Conservation (phyloP, 2,329 filamentous ascomycete species). For the Talaromyces pinophilus region DNA sequence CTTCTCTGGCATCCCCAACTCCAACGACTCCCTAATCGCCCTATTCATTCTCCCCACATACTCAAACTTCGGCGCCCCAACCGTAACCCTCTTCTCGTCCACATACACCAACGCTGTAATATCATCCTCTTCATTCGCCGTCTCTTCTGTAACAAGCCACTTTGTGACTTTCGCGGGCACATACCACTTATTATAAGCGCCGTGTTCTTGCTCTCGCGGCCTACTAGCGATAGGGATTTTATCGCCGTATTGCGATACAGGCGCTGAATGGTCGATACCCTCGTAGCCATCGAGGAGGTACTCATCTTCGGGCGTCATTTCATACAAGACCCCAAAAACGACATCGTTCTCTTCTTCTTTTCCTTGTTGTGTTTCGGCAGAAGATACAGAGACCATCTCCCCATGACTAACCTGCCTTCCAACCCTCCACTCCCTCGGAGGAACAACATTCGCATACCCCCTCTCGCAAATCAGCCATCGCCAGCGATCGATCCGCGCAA, state of each 20-base stretch:
- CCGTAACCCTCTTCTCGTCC: slow-evolving; percentile 40
- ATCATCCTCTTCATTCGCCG: background rate
- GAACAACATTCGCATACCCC: slow-evolving; percentile 47
- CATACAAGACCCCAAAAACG: slow-evolving; percentile 46
- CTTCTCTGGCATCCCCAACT: slow-evolving; percentile 36
- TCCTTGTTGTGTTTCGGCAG: background rate
- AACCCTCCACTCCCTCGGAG: slow-evolving; percentile 30
- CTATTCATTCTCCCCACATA: slow-evolving; percentile 48
- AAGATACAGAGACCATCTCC: slow-evolving; percentile 28
- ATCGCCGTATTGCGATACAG: slow-evolving; percentile 11
- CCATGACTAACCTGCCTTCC: slow-evolving; percentile 27
- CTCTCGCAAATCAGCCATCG: slow-evolving; percentile 46
- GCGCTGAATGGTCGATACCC: slow-evolving; percentile 34
- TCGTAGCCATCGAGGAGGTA: slow-evolving; percentile 42
- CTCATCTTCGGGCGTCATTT: slow-evolving; percentile 38
- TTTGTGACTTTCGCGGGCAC: slow-evolving; percentile 32
- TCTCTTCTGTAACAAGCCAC: slow-evolving; percentile 35
- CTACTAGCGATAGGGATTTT: slow-evolving; percentile 26
- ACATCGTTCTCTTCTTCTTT: slow-evolving; percentile 29
- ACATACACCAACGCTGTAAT: slow-evolving; percentile 44
- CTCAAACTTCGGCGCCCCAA: slow-evolving; percentile 38
- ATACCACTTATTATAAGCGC: slow-evolving; percentile 45
- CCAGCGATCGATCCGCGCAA: slow-evolving; percentile 42
- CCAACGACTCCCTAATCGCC: slow-evolving; percentile 42
- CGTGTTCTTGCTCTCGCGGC: slow-evolving; percentile 37